These are phyloP conservation scores for Pneumocystis murina DNA, from an alignment of 1,139 yeast genomes.

Conservation along the genomic window DNA sequence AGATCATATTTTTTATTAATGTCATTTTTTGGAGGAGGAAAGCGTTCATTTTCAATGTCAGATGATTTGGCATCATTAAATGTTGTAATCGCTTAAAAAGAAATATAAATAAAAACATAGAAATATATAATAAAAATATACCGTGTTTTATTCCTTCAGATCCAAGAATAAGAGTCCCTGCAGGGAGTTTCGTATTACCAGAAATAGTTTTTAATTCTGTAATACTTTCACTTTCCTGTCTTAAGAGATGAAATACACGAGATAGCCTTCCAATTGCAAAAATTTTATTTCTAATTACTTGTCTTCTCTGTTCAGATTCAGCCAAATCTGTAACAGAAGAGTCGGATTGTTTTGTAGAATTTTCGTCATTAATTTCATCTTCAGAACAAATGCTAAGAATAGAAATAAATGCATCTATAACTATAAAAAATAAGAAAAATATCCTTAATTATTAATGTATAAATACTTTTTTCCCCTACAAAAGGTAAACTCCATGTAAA, in stretches of 20 bases:
- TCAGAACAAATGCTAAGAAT: slow-evolving; percentile 88
- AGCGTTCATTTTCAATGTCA: slow-evolving; percentile 69
- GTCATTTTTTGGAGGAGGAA: slow-evolving; percentile 66
- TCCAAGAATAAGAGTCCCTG: slow-evolving; percentile 77
- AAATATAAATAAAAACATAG: slow-evolving; percentile 24
- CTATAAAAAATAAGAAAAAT: slow-evolving; percentile 18
- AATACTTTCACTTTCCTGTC: slow-evolving; percentile 83
- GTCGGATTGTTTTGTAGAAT: slow-evolving; percentile 11
- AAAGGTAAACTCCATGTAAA: slow-evolving; percentile 96
- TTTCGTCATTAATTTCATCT: slow-evolving; percentile 74
- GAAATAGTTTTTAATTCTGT: slow-evolving; percentile 59
- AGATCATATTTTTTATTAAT: background rate
- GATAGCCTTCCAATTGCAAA: slow-evolving; percentile 90
- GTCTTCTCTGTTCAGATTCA: slow-evolving; percentile 30
- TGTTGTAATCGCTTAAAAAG: slow-evolving; percentile 36
- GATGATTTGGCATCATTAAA: slow-evolving; percentile 79
- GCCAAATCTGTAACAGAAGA: slow-evolving; percentile 11
- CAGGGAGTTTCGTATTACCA: slow-evolving; percentile 55
- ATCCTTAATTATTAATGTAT: background rate
- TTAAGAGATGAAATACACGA: slow-evolving; percentile 76
- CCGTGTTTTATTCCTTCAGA: slow-evolving; percentile 45
- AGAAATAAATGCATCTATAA: slow-evolving; percentile 83
- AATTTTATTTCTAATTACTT: slow-evolving; percentile 71
- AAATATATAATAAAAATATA: background rate
- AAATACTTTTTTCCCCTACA: slow-evolving; percentile 64